Percentiles rank a stretch among this genome's conserved stretches.
Evolutionary conservation across 192 early-diverging fungal genomes (phyloP).

Genomic region (Coemansia sp.): DNA sequence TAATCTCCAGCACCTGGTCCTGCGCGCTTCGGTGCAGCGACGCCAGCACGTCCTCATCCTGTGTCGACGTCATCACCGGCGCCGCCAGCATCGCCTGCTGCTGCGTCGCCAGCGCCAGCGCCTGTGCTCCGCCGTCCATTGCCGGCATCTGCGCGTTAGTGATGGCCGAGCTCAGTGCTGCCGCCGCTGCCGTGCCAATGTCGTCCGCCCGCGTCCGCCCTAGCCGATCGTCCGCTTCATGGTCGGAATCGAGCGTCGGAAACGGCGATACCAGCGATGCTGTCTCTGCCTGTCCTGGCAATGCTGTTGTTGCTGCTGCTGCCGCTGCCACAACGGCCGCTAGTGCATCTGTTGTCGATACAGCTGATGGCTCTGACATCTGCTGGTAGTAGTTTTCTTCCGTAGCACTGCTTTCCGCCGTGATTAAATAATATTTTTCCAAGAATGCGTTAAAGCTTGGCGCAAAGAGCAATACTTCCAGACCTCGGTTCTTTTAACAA

Average conservation of each 20-base stretch:
- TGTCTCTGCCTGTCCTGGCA: not conserved
- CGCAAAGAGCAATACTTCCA: no score
- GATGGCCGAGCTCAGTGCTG: conserved; percentile 32
- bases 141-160: conserved; percentile 17
- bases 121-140: conserved; percentile 1
- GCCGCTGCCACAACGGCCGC: conserved; percentile 19
- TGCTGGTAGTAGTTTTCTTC: not conserved
- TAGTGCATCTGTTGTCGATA: conserved; percentile 15
- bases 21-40: conserved; percentile 30
- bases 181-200: conserved; percentile 23
- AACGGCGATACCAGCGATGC: conserved; percentile 19
- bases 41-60: conserved; percentile 17
- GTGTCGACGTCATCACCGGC: conserved; percentile 1
- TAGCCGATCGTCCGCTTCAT: not conserved
- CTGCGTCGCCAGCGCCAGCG: conserved; percentile 11
- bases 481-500: no score
- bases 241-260: conserved; percentile 24
- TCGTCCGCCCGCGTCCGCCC: not conserved
- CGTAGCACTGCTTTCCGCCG: not conserved
- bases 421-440: not conserved
- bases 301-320: conserved; percentile 7
- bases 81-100: conserved; percentile 2
- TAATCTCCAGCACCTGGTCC: conserved; percentile 52
- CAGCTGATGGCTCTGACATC: conserved; percentile 18
- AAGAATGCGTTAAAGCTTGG: not conserved